A percentile compares a stretch with the other conserved stretches of the same genome.
Conservation (phyloP, 768 basidiomycete species). For the Tricholoma saponaceum region DNA sequence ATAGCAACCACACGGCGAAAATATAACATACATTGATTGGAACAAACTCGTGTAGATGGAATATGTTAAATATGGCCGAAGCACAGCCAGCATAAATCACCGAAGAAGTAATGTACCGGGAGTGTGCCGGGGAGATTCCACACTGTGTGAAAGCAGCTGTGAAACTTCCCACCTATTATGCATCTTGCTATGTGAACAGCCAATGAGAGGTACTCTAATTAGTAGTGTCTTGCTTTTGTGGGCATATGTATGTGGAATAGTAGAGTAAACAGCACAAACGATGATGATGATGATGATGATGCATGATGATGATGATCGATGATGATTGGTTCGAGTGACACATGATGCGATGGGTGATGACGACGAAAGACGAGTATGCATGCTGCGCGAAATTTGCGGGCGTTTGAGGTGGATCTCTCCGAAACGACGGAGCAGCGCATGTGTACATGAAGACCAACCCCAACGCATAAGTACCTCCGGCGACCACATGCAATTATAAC, state of each 20-base stretch:
- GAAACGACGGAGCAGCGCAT: neutral
- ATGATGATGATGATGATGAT: neutral
- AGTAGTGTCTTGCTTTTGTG: neutral
- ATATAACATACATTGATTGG: neutral
- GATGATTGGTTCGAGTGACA: neutral
- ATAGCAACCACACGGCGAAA: neutral
- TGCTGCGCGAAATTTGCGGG: neutral
- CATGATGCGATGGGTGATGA: neutral
- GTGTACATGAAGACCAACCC: neutral
- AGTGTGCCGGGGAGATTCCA: neutral
- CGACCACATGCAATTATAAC: neutral
- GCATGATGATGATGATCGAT: neutral
- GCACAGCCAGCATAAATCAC: neutral
- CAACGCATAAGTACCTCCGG: neutral
- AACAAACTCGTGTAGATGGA: neutral
- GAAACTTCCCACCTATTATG: neutral
- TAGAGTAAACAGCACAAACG: neutral
- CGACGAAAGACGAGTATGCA: neutral
- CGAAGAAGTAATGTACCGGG: no score
- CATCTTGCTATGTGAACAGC: neutral
- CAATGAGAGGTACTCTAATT: neutral
- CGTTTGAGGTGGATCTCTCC: neutral
- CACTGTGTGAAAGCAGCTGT: neutral
- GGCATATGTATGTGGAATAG: neutral
- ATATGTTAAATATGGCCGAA: neutral